Evolutionary conservation across 2,329 filamentous ascomycete species (phyloP).

Genomic region (Penicillium polonicum): DNA sequence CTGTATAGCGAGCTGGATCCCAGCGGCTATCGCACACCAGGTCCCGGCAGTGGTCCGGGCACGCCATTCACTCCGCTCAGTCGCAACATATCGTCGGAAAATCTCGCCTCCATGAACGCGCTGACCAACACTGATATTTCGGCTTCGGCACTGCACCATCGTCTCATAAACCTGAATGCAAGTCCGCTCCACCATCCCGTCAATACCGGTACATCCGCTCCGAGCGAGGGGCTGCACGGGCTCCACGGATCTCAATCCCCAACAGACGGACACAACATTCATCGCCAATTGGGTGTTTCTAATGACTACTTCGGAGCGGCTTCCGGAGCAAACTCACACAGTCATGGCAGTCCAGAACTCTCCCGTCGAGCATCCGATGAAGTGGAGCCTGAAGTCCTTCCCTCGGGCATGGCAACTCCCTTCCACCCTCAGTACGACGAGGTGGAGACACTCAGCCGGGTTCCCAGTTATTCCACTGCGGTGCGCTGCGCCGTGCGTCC

Average conservation of each 20-base stretch:
- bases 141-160: slow-evolving; percentile 66
- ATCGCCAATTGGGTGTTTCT: slow-evolving; percentile 28
- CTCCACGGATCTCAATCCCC: slow-evolving; percentile 19
- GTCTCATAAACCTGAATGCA: slow-evolving; percentile 57
- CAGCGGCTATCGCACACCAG: slow-evolving; percentile 76
- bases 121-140: slow-evolving; percentile 56
- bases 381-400: slow-evolving; percentile 46
- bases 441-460: slow-evolving; percentile 65
- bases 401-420: slow-evolving; percentile 45
- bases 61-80: slow-evolving; percentile 72
- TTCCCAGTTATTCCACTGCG: slow-evolving; percentile 75
- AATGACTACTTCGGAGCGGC: slow-evolving; percentile 34
- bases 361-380: slow-evolving; percentile 51
- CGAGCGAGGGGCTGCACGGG: slow-evolving; percentile 18
- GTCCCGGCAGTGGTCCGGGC: slow-evolving; percentile 64
- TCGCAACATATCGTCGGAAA: slow-evolving; percentile 76
- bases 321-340: slow-evolving; percentile 36
- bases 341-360: slow-evolving; percentile 35
- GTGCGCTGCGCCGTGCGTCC: slow-evolving; percentile 63
- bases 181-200: slow-evolving; percentile 19
- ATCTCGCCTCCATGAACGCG: slow-evolving; percentile 63
- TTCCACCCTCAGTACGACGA: slow-evolving; percentile 51
- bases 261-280: slow-evolving; percentile 23
- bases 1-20: slow-evolving; percentile 85
- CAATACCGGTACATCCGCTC: slow-evolving; percentile 14